Evolutionary conservation across 1,139 yeast species (phyloP).

Genomic region (Lodderomyces margitis): DNA sequence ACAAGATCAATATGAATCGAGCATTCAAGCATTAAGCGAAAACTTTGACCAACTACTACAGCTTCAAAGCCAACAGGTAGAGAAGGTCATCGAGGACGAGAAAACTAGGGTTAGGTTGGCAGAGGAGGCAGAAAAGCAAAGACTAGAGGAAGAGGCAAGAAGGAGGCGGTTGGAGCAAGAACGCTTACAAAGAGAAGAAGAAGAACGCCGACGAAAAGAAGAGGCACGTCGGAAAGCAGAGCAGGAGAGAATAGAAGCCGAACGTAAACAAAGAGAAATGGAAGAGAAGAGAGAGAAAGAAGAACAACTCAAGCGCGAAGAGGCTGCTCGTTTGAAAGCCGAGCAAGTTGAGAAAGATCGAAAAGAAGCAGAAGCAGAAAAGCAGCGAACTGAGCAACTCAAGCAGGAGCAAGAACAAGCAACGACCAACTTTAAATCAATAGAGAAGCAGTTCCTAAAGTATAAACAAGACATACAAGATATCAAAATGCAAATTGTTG

Average conservation of each 20-base stretch:
- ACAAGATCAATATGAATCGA: conserved; percentile 3
- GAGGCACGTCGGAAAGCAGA: conserved; percentile 12
- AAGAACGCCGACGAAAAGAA: conserved; percentile 16
- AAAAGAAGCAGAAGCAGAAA: conserved; percentile 11
- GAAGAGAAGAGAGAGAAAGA: conserved; percentile 14
- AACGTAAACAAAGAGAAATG: conserved; percentile 12
- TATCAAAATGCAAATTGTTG: conserved; percentile 59
- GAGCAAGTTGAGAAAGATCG: conserved; percentile 12
- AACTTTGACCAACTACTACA: conserved; percentile 9
- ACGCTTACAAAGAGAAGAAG: conserved; percentile 16
- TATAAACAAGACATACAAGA: conserved; percentile 56
- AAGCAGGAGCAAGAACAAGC: conserved; percentile 11
- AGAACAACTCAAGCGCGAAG: conserved; percentile 15
- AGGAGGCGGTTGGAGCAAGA: conserved; percentile 15
- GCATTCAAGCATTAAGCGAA: conserved; percentile 8
- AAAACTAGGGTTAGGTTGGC: conserved; percentile 18
- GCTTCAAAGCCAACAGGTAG: conserved; percentile 20
- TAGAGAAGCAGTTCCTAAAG: conserved; percentile 48
- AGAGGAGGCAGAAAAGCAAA: conserved; percentile 9
- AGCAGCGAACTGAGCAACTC: conserved; percentile 14
- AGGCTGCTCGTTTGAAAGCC: conserved; percentile 14
- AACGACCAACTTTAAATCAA: conserved; percentile 34
- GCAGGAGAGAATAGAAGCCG: conserved; percentile 14
- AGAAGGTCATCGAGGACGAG: conserved; percentile 18
- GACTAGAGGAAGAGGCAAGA: conserved; percentile 13